These are phyloP conservation scores for Penicillium sp. DNA, from an alignment of 2,329 filamentous ascomycete species.

Conservation along the genomic window DNA sequence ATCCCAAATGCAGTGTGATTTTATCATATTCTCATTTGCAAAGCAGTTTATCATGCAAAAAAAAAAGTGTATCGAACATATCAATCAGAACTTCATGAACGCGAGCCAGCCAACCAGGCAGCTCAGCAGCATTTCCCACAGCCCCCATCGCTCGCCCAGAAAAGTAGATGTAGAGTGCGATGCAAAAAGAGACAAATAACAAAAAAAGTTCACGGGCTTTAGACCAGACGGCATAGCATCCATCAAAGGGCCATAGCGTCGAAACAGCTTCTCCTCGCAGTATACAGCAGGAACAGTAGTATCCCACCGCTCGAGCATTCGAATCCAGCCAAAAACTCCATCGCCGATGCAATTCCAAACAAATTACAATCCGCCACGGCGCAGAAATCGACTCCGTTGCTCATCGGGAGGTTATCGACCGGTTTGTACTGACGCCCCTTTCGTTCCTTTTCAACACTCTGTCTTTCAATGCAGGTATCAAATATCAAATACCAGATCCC, in stretches of 20 bases:
- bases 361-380: not conserved
- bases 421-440: not conserved
- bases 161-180: not conserved
- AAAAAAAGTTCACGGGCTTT: not conserved
- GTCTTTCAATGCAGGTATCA: not conserved
- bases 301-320: not conserved
- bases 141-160: not conserved
- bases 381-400: not conserved
- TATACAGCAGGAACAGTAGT: not conserved
- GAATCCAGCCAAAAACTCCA: slow-evolving; percentile 8
- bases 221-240: not conserved
- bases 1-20: not conserved
- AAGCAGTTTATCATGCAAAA: slow-evolving; percentile 1
- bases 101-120: slow-evolving; percentile 1
- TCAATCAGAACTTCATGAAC: slow-evolving; percentile 12
- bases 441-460: not conserved
- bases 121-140: slow-evolving; percentile 2
- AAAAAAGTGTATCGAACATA: slow-evolving; percentile 10
- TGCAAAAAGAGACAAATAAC: not conserved
- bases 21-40: slow-evolving; percentile 3
- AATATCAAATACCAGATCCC: not conserved
- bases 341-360: slow-evolving; percentile 5
- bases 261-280: not conserved
- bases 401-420: not conserved
- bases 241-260: not conserved